Evolutionary conservation across 2,329 filamentous ascomycete genomes (phyloP).

Genomic region (Stachybotrys chartarum): DNA sequence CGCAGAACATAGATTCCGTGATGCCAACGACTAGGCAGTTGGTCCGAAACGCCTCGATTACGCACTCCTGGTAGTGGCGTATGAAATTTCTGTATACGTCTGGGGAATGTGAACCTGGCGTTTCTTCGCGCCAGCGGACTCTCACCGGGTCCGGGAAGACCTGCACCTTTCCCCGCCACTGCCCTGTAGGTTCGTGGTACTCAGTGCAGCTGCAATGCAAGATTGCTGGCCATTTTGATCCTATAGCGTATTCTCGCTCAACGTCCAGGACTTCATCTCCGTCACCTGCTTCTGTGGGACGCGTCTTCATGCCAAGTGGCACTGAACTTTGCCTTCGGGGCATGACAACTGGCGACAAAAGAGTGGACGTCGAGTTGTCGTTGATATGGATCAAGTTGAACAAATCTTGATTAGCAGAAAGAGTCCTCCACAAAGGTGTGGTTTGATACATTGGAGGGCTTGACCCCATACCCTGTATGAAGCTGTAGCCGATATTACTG

Average conservation of each 20-base stretch:
- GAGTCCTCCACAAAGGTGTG: neutral
- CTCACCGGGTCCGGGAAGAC: slow-evolving; percentile 13
- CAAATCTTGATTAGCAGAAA: neutral
- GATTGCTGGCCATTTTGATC: neutral
- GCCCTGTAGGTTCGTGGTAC: neutral
- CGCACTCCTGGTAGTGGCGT: slow-evolving; percentile 17
- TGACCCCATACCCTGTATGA: neutral
- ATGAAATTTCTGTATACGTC: slow-evolving; percentile 14
- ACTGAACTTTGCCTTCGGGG: neutral
- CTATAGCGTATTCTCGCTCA: neutral
- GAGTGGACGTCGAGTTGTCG: neutral
- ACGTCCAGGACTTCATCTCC: neutral
- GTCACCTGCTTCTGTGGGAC: neutral
- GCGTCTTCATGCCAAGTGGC: neutral
- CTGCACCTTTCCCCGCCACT: slow-evolving; percentile 6
- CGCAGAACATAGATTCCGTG: slow-evolving; percentile 14
- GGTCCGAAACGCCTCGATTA: slow-evolving; percentile 13
- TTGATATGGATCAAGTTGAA: neutral
- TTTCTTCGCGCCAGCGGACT: neutral
- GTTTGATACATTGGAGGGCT: neutral
- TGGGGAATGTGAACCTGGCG: slow-evolving; percentile 8
- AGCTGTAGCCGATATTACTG: neutral
- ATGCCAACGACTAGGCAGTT: slow-evolving; percentile 18
- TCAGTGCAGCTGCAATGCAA: neutral
- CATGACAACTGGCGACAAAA: neutral